Evolutionary conservation across 768 basidiomycete species (phyloP), one percentile per base, ranked within the genome.

Genomic region (Pleurotus tuber-regium): DNA sequence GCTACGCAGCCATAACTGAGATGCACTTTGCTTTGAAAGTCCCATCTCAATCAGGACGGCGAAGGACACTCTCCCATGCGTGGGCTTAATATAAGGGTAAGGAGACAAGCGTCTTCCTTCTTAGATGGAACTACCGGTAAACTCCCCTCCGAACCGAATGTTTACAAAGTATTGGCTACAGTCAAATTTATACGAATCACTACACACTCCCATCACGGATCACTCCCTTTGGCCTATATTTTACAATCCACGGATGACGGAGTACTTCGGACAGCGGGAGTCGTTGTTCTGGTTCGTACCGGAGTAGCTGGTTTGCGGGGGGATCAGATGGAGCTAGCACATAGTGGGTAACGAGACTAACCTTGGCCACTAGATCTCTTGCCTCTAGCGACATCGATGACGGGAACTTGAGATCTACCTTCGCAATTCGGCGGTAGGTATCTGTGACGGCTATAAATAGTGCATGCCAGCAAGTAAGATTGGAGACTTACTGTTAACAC

Each of bases 361-460:
- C 88, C 59, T 70, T 75, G 10, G 69, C 67, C 56, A 91, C 83
- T 12, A 91, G 68, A 57, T 89, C 86, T 52, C 75, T 79, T 1
- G 82, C 86, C 53, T 88, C 87, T 12, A 77, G 62, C 0, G 83
- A 84, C 43, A 89, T 72, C 8, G 67, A 64, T 1, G 72, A 58
- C 1, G 86, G 87, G 54, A 89, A 82, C 31, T 68, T 72, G 48
- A 96, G 78, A 62, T 97, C 89, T n/a, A 95, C 91, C 54, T 77
- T 83, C 19, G 87, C 83, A 54, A 98, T 98, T 7, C 93, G 83
- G 49, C 84, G 82, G 66, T 97, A 96, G 0, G 96, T 98, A 33
- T 91, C 95, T 89, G 52, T 12, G 38, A 21, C 19, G 25, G 39
- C 16, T 46, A 43, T 38, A 26, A 30, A 24, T 48, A 54, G 28